Evolutionary conservation across 495 filamentous ascomycete species (phyloP), one percentile per base, ranked within the genome.

Genomic region (Penicillium malachiteum): DNA sequence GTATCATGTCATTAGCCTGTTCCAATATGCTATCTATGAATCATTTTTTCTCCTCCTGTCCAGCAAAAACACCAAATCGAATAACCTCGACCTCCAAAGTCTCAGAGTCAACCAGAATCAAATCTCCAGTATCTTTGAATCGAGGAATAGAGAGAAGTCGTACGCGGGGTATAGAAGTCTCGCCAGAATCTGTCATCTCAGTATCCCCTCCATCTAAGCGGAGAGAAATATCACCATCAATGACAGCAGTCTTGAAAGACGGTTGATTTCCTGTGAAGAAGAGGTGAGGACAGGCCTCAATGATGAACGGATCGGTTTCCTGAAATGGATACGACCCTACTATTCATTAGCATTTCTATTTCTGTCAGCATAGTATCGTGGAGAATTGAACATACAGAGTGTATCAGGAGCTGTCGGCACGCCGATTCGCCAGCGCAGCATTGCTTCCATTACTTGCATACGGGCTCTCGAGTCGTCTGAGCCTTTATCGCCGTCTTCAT

Each of bases 331-430:
- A 97, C 52, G 87, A 88, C 93, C 92, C 91, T 96, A 57, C 35
- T 21, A 17, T 35, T 41, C 38, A 33, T 60, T 52, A 62, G 56
- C 50, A 60, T 46, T n/a, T 31, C 8, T 2, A 60, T 46, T n/a
- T 31, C 8, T 2, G 35, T n/a, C 35, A 2, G 26, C 31, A 42
- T 17, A 30, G 31, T 30, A 12, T 8, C n/a, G 1, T 21, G 18
- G 53, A 35, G 41, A 30, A 31, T 11, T 5, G 13, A 50, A 77
- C 90, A 76, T 79, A 96, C 93, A 97, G 52, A 98, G 68, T 3
- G 94, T 99, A 72, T 99, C 94, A 1, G 94, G 94, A 5, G 95
- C 95, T 1, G 94, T 98, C 12, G 94, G 94, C n/a, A 93, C 93
- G 50, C 82, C 83, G 69, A 88, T 88, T 51, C 93, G 80, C 95